Conservation (phyloP, 2,329 filamentous ascomycete genomes). For the Davidsoniella neocaledoniae region DNA sequence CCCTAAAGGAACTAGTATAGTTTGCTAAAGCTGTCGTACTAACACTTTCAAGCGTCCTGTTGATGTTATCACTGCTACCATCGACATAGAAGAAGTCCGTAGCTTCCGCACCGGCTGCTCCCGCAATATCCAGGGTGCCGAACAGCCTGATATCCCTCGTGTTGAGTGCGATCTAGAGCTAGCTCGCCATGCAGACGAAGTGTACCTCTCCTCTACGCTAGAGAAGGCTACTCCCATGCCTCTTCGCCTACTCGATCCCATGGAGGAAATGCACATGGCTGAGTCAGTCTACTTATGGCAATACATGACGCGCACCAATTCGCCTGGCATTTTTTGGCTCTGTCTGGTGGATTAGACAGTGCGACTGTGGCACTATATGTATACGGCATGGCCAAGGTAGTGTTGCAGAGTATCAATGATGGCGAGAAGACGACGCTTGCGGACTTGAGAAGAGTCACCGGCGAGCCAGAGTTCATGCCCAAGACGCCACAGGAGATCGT, state of each 20-base stretch:
- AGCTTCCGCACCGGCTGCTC: constrained; percentile 39
- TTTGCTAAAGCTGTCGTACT: neutral
- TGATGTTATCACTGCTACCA: constrained; percentile 47
- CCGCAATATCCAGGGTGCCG: constrained; percentile 40
- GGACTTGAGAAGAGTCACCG: constrained; percentile 17
- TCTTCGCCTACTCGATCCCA: constrained; percentile 17
- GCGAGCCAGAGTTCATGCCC: constrained; percentile 27
- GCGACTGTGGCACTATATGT: constrained; percentile 17
- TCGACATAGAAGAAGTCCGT: constrained; percentile 57
- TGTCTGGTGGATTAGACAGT: constrained; percentile 23
- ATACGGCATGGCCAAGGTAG: constrained; percentile 38
- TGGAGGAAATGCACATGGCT: constrained; percentile 20
- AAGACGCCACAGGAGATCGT: constrained; percentile 39
- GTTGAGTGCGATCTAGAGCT: constrained; percentile 20
- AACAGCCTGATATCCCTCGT: constrained; percentile 19
- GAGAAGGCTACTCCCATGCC: constrained; percentile 13
- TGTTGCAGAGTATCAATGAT: constrained; percentile 32
- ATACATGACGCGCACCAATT: constrained; percentile 32
- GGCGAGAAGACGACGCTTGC: constrained; percentile 17
- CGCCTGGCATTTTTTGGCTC: constrained; percentile 34
- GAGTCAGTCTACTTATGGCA: constrained; percentile 31
- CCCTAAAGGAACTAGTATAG: constrained; percentile 19
- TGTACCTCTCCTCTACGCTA: constrained; percentile 19
- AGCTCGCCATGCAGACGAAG: constrained; percentile 15
- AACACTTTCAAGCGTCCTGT: constrained; percentile 30